Evolutionary conservation across 371 early-diverging fungal genomes (phyloP), one percentile per base, ranked within the genome.

Genomic region (Nematocida sp.): DNA sequence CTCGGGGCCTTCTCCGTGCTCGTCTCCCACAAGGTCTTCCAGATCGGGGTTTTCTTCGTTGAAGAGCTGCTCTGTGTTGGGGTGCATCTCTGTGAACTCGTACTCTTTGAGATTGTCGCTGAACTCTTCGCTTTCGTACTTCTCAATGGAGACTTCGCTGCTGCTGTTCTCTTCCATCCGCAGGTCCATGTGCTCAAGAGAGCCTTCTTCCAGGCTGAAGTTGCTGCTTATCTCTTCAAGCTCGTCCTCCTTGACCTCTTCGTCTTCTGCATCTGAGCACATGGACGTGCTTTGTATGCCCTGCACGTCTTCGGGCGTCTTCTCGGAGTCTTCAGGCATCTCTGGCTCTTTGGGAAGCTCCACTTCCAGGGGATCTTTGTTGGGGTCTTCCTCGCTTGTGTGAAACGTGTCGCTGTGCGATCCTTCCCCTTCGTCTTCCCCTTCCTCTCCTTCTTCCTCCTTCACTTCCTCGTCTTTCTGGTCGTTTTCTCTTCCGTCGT

Each of bases 41-140:
- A 63, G 63, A 37, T 38, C 56, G 21, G 41, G 40, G 27, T 75
- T 55, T 45, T 64, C 53, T 34, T 66, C 49, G 5, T 79, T 78
- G 36, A 78, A 46, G 48, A 62, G 64, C 60, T 76, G 78, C 31
- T 60, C 55, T 2, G 77, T 76, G 48, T 80, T 78, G 17, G 76
- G 76, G n/a, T 62, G 58, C 45, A 63, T 29, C n/a, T 77, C 56
- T 46, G 53, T 80, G 29, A 65, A 41, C 31, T 70, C 63, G 55
- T 78, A 62, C 25, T 76, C 64, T 25, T 76, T 52, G 15, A 27
- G 21, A 43, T 76, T 76, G 13, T 56, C 56, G 31, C 66, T 57
- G 29, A 48, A 64, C 37, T 79, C 79, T 65, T 66, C 75, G 29
- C 78, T 77, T 19, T 79, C 79, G 51, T 81, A 81, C 25, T 79